Percentiles rank a stretch among this genome's conserved stretches.
phyloP scores from a whole-genome alignment of 805 yeast species.

The Saccharomyces eubayanus region DNA sequence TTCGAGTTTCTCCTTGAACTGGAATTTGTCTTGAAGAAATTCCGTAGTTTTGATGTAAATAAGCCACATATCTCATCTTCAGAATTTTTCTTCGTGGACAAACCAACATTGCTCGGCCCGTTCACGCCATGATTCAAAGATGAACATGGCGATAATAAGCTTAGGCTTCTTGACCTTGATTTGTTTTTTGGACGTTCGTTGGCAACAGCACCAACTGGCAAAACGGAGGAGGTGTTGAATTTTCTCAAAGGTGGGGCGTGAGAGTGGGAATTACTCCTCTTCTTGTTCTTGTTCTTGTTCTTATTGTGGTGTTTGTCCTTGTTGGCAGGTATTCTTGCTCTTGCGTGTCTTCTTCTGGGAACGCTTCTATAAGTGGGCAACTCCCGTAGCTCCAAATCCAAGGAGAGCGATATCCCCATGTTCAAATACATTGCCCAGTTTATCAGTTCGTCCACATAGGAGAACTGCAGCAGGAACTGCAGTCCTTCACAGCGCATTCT shows the following conservation, averaged over 20 bases:
- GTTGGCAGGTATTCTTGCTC: conserved; percentile 20
- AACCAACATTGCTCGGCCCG: background rate
- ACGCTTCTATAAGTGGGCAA: conserved; percentile 73
- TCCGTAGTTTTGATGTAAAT: background rate
- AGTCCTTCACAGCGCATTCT: conserved; percentile 76
- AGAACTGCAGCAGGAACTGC: conserved; percentile 65
- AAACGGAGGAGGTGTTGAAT: background rate
- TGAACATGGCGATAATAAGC: background rate
- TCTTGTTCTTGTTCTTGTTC: conserved; percentile 3
- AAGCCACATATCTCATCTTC: background rate
- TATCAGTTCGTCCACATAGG: conserved; percentile 55
- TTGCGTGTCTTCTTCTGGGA: conserved; percentile 60
- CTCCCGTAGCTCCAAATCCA: conserved; percentile 65
- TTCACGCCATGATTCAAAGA: background rate
- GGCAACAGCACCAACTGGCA: background rate
- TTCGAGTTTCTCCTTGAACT: background rate
- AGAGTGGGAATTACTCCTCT: background rate
- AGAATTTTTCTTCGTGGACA: background rate
- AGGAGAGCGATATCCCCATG: conserved; percentile 69
- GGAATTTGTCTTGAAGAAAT: background rate
- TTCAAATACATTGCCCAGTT: conserved; percentile 69
- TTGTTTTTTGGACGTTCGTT: background rate
- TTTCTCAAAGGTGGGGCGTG: background rate
- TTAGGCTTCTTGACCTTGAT: background rate
- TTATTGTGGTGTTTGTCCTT: conserved; percentile 1